Evolutionary conservation across 73 alveolate species (phyloP), one percentile per base, ranked within the genome.

Genomic region (Urostyla sp.): DNA sequence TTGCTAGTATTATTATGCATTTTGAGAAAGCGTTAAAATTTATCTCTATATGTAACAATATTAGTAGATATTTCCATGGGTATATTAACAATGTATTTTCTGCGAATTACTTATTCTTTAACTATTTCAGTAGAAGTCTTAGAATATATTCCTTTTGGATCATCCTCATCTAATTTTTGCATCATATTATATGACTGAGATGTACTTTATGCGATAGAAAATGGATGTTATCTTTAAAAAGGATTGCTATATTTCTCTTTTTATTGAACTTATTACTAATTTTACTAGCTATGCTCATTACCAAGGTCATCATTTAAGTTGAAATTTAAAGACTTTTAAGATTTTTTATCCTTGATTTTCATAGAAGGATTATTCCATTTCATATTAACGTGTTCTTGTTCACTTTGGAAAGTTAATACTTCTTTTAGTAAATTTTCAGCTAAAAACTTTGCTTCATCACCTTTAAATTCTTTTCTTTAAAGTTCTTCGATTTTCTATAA

Each of bases 1-100:
- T 84, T 74, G 28, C 69, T 72, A 7, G 92, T 83, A 27, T 83
- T 83, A 37, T 83, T 75, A 37, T 54, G 87, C 78, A 56, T 38
- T 40, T 75, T 75, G n/a, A 75, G 77, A 34, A 56, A 75, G 45
- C 27, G 20, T 36, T 75, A 76, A 27, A n/a, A 56, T 37, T 75
- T 30, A 66, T 75, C 75, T 34, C 16, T 54, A 55, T 75, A 56
- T 24, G 16, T 24, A 10, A 15, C 53, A 20, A 75, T 75, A 20
- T 35, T 56, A 30, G 18, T 54, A 11, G 15, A 21, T 15, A 38
- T 59, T 21, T 35, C 78, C 16, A 16, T 23, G 51, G 28, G 28
- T 36, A 75, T 35, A 8, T 7, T 69, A 3, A 54, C 44, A 37
- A 28, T 53, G 30, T 15, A 75, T 40, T 75, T 75, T 27, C 84